Evolutionary conservation across 495 filamentous ascomycete species (phyloP).

Genomic region (Podospora anserina): DNA sequence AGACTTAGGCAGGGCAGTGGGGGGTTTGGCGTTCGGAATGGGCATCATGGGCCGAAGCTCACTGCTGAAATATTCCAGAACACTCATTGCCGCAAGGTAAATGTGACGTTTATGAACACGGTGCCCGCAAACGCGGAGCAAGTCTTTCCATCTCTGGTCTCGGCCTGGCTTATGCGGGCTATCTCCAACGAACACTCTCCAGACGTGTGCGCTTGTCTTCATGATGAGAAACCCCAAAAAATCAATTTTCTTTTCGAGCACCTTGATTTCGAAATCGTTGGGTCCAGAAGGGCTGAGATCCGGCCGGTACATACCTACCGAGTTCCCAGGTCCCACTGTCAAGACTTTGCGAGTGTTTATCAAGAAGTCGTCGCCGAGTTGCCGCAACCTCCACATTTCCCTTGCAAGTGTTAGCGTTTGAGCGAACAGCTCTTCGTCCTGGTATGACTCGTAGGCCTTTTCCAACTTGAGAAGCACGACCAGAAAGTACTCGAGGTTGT

Average conservation of each 20-base stretch:
- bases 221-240: not conserved
- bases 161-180: no score
- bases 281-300: no score
- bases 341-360: not conserved
- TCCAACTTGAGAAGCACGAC: not conserved
- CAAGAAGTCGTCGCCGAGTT: not conserved
- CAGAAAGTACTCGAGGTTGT: not conserved
- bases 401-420: not conserved
- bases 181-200: not conserved
- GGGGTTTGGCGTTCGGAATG: no score
- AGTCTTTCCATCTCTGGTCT: not conserved
- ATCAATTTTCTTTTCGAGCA: not conserved
- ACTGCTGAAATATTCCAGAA: no score
- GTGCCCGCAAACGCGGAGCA: not conserved
- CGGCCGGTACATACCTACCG: no score
- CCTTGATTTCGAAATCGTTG: not conserved
- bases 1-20: no score
- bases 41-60: no score
- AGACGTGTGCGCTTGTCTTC: not conserved
- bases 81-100: no score
- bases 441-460: not conserved
- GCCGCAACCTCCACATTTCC: not conserved
- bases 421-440: no score
- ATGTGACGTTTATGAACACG: not conserved
- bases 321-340: no score